Conservation (phyloP, 371 early-diverging fungal genomes). For the Funneliformis caledonium region DNA sequence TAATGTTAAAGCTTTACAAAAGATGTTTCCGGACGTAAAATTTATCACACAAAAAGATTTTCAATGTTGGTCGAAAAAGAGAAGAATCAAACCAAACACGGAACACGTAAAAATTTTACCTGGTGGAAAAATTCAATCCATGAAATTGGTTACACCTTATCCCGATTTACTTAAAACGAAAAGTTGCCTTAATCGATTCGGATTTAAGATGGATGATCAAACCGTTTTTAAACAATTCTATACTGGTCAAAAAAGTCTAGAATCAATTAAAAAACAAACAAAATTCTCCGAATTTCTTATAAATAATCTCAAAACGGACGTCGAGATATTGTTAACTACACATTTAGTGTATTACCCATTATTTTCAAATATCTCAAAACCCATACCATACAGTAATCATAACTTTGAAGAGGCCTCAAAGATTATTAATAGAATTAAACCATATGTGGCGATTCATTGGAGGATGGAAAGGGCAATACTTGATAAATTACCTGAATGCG, state of each 20-base stretch:
- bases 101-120: neutral
- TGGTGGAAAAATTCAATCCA: neutral
- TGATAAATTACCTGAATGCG: constrained; percentile 16
- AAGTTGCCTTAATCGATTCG: neutral
- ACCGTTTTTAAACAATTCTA: neutral
- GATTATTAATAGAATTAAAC: constrained; percentile 1
- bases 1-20: constrained; percentile 2
- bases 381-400: constrained; percentile 21
- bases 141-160: neutral
- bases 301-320: neutral
- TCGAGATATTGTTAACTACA: constrained; percentile 17
- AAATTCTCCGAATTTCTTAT: neutral
- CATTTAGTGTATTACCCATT: neutral
- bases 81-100: neutral
- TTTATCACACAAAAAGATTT: constrained; percentile 38
- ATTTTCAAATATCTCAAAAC: neutral
- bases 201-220: neutral
- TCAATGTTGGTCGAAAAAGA: constrained; percentile 29
- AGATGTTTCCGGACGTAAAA: constrained; percentile 9
- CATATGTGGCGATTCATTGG: constrained; percentile 42
- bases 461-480: constrained; percentile 35
- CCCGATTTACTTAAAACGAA: neutral
- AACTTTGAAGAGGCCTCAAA: constrained; percentile 11
- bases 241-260: neutral
- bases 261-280: neutral